phyloP scores from a whole-genome alignment of 2,329 filamentous ascomycete species.

The Pyricularia pennisetigena region DNA sequence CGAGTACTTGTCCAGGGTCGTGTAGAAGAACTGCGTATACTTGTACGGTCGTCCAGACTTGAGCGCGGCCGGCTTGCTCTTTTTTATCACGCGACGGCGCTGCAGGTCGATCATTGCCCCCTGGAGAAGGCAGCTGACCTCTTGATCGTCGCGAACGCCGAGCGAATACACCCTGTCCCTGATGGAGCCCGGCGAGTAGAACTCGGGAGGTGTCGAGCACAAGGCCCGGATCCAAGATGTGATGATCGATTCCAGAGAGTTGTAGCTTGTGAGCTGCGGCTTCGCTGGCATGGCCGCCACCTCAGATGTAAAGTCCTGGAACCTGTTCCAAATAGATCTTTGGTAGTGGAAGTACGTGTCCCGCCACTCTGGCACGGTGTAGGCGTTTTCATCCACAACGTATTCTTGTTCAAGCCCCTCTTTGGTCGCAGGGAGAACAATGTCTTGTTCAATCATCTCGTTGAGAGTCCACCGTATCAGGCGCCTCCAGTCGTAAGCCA shows the following conservation, averaged over 20 bases:
- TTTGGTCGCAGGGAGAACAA: conserved; percentile 37
- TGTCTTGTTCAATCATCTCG: conserved; percentile 33
- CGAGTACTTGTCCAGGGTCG: conserved; percentile 45
- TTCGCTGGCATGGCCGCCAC: conserved; percentile 26
- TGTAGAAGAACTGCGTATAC: conserved; percentile 48
- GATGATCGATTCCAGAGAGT: conserved; percentile 19
- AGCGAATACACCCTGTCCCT: conserved; percentile 42
- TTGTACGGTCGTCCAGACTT: conserved; percentile 51
- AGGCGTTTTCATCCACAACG: conserved; percentile 20
- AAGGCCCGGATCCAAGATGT: conserved; percentile 52
- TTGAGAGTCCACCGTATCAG: conserved; percentile 58
- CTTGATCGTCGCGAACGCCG: conserved; percentile 17
- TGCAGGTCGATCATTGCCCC: conserved; percentile 38
- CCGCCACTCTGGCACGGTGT: conserved; percentile 34
- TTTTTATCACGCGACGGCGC: conserved; percentile 43
- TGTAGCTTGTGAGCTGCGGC: not conserved
- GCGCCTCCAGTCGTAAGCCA: conserved; percentile 57
- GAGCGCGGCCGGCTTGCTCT: conserved; percentile 48
- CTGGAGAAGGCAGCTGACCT: conserved; percentile 34
- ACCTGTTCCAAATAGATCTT: conserved; percentile 45
- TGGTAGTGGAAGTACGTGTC: conserved; percentile 45
- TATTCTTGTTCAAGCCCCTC: conserved; percentile 33
- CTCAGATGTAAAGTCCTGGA: conserved; percentile 42
- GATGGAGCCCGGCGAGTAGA: conserved; percentile 37
- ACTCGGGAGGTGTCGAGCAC: conserved; percentile 40